Evolutionary conservation across 768 basidiomycete genomes (phyloP), one percentile per base, ranked within the genome.

Genomic region (Postia placenta): DNA sequence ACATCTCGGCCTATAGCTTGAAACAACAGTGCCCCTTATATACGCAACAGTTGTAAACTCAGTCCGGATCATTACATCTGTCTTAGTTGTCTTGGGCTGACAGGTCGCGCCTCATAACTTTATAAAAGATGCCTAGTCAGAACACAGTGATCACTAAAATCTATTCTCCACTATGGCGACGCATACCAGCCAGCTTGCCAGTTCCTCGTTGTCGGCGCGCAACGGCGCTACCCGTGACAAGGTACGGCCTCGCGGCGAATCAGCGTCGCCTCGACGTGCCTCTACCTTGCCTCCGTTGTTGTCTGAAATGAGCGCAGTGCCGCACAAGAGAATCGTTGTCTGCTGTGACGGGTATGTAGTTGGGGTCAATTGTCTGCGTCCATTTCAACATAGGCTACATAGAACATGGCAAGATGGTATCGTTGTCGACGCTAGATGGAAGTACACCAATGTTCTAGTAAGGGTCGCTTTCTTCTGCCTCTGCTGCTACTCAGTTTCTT

Each of bases 341-440:
- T 87, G 84, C 56, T 88, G 86, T 53, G 86, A 88, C 58, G 86
- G 86, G 86, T 82, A 51, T 56, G 76, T 63, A 11, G 30, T 5
- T 11, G 41, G 23, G 27, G 41, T 28, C 25, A 24, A 19, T 26
- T 20, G 11, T 5, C 14, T 17, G 43, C 14, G 35, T 17, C 5
- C 5, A 2, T 17, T n/a, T 35, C 12, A 17, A 15, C 27, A 27
- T 11, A n/a, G n/a, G n/a, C 30, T 2, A 33, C 24, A n/a, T 43
- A 87, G 85, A 37, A 87, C 85, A 17, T 86, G 85, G 83, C 78
- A 86, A 67, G 83, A 87, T 58, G 85, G 64, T 11, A 51, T 69
- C 4, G 50, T 62, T 26, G 58, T 51, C 6, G 55, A 47, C 11
- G 52, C 64, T 25, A 51, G 60, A 27, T 66, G 63, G 63, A 63